A percentile compares a stretch with the other conserved stretches of the same genome.
Conservation (phyloP, 2,329 filamentous ascomycete species). For the Verticillium nubilum region DNA sequence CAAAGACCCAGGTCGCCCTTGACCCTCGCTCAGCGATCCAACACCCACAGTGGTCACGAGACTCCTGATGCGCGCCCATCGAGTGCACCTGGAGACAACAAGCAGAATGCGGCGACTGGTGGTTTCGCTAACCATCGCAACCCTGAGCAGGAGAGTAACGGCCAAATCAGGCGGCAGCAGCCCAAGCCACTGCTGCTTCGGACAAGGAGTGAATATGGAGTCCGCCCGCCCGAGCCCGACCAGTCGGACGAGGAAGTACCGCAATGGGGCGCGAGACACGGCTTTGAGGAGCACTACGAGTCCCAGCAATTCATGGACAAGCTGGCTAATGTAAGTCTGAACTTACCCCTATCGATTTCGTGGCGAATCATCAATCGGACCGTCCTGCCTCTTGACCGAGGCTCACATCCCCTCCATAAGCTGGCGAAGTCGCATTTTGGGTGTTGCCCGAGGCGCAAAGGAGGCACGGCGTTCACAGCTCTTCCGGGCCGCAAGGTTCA, state of each 20-base stretch:
- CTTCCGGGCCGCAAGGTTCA: no score
- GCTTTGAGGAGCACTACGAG: conserved; percentile 88
- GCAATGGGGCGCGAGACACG: conserved; percentile 65
- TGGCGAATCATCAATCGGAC: background rate
- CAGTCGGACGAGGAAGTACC: conserved; percentile 39
- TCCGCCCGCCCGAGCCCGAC: conserved; percentile 36
- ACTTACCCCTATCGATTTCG: background rate
- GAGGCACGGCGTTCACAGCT: no score
- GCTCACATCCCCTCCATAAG: no score
- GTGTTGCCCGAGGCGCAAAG: background rate
- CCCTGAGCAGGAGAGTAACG: background rate
- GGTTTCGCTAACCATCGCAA: conserved; percentile 5
- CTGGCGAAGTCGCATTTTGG: background rate
- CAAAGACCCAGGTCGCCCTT: background rate
- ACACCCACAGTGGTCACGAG: conserved; percentile 8
- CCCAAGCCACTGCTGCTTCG: conserved; percentile 47
- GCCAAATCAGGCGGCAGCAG: conserved; percentile 24
- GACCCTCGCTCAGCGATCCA: conserved; percentile 8
- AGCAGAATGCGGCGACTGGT: conserved; percentile 12
- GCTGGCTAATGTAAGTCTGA: conserved; percentile 65
- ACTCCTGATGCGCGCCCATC: conserved; percentile 32
- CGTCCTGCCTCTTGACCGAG: background rate
- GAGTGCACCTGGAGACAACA: conserved; percentile 39
- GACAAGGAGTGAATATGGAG: conserved; percentile 51
- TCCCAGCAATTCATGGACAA: conserved; percentile 84